Base-by-base conservation (phyloP, 768 basidiomycete species). In the Rhodotorula diobovata region DNA sequence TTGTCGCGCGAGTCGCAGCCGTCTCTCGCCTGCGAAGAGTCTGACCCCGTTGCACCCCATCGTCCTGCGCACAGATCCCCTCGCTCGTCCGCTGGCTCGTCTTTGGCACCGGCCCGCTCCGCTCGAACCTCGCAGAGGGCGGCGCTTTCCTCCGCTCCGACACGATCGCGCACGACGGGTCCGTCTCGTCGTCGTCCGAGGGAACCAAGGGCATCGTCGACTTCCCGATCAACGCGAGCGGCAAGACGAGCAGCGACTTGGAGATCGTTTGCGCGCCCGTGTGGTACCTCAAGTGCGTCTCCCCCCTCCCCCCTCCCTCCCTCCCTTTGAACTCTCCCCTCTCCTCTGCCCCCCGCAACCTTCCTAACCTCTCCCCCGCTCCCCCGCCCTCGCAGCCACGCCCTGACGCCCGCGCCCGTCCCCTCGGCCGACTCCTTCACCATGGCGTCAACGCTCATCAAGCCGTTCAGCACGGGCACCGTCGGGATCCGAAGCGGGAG, bases 81-180 rank as follows among this genome's bases (percentile, higher is more conserved):
- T 30, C 32, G 4, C 72, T 73, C 56, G 35, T 61, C 34, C 55
- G 67, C 46, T 73, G 72, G 72, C 56, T 73, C 43, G 28, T 45
- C 28, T 41, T 48, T 53, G 72, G 72, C 51, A 67, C 20, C 1
- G 72, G 72, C n/a, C 43, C 72, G 12, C 65, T 73, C 41, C 7
- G 30, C 5, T 62, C 72, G 3, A 73, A 73, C 46, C 34, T 70
- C 28, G 68, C 67, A 37, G 75, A 76, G 34, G 72, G 32, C 10
- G 72, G 61, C n/a, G 70, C 72, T 1, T 76, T 76, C 75, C 51
- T 76, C 18, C 69, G 75, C n/a, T 69, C 65, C 0, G 61, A 68
- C 58, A 60, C 48, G 23, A n/a, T 70, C 54, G n/a, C 60, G n/a
- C 58, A 28, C 18, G 69, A 66, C 37, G 69, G 69, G 28, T 21